These are phyloP conservation scores for Balakata baccata DNA, from an alignment of 345 rosid genomes.

Conservation along the genomic window DNA sequence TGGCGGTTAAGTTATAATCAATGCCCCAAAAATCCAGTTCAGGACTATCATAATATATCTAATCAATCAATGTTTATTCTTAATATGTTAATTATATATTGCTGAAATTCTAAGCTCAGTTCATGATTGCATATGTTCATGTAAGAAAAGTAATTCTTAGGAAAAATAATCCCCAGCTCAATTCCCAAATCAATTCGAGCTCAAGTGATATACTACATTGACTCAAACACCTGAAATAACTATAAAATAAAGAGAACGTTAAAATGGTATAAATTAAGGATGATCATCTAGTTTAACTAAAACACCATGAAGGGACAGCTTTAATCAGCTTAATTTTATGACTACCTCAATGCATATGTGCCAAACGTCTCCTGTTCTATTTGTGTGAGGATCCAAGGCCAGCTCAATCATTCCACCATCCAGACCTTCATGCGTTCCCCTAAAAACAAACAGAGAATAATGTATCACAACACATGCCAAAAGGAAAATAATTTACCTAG, in stretches of 20 bases:
- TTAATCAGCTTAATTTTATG: slow-evolving; percentile 8
- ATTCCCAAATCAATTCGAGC: background rate
- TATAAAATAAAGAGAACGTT: background rate
- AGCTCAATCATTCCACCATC: slow-evolving; percentile 58
- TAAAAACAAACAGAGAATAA: slow-evolving; percentile 8
- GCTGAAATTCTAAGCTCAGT: no score
- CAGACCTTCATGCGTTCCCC: slow-evolving; percentile 34
- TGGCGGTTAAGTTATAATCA: background rate
- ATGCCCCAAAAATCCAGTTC: background rate
- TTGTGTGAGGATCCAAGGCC: slow-evolving; percentile 59
- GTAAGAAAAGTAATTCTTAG: background rate
- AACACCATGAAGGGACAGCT: background rate
- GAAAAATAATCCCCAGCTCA: no score
- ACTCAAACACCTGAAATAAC: background rate
- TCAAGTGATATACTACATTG: background rate
- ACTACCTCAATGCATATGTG: slow-evolving; percentile 75
- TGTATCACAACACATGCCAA: background rate
- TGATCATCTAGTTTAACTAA: background rate
- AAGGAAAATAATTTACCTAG: background rate
- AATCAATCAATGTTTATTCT: background rate
- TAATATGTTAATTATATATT: background rate
- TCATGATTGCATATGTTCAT: background rate
- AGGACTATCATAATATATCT: background rate
- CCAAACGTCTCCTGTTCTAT: slow-evolving; percentile 91
- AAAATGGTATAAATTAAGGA: background rate